Evolutionary conservation across 345 rosid genomes (phyloP).

Genomic region (Reutealis trisperma): DNA sequence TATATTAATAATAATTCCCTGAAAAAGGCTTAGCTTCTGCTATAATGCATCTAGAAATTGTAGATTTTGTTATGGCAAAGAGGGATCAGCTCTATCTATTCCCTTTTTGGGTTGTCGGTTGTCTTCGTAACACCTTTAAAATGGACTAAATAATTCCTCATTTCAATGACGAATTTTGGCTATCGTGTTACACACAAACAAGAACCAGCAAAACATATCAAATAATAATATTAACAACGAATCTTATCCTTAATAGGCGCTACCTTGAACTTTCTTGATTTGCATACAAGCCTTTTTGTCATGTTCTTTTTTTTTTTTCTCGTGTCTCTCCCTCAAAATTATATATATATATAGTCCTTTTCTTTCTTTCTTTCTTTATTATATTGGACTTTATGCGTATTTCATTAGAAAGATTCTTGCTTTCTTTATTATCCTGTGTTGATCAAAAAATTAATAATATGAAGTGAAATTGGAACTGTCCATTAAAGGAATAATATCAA

Average conservation of each 20-base stretch:
- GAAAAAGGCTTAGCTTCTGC: background rate
- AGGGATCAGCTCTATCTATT: background rate
- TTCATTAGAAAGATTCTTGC: too few relatives aligned
- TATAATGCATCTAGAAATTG: background rate
- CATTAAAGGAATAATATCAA: too few relatives aligned
- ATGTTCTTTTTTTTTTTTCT: background rate
- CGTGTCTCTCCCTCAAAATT: background rate
- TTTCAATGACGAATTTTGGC: background rate
- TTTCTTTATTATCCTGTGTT: too few relatives aligned
- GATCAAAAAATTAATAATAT: too few relatives aligned
- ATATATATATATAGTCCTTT: too few relatives aligned
- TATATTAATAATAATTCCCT: background rate
- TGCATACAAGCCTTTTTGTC: background rate
- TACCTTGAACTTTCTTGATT: background rate
- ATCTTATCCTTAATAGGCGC: background rate
- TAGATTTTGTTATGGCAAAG: background rate
- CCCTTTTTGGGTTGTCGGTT: conserved; percentile 8
- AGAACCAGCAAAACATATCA: background rate
- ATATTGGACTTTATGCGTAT: too few relatives aligned
- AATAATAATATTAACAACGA: background rate
- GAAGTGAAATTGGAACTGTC: too few relatives aligned
- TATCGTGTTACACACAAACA: background rate
- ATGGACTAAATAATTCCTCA: background rate
- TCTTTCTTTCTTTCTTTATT: too few relatives aligned
- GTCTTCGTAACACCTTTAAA: background rate